Evolutionary conservation across 1,284 basidiomycete species (phyloP), one percentile per base, ranked within the genome.

Genomic region (Apiotrichum porosum): DNA sequence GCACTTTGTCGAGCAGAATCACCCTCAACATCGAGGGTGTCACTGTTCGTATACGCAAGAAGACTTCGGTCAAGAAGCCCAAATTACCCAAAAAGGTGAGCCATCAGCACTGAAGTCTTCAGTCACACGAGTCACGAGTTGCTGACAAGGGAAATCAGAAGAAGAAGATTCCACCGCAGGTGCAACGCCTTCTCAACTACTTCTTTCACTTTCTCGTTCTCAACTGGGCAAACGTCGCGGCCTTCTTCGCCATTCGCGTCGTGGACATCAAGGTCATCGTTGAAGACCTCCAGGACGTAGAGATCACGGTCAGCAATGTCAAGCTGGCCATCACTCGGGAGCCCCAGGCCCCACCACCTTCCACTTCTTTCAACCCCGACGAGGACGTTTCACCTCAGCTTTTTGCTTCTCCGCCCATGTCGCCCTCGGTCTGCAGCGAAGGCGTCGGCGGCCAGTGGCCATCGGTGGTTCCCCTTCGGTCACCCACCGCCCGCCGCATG

Each of bases 11-110:
- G 6, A 56, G 60, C 4, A 49, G 47, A 2, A 61, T 68, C 12
- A 50, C 64, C 21, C 40, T 69, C 19, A 61, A 68, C n/a, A 44
- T 71, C 6, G 63, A 70, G 33, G 67, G 68, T 3, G 47, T 71
- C 6, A 60, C 51, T 12, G 26, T 63, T 14, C 51, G 65, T 15
- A 34, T 61, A 9, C 53, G 45, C 32, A 49, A 54, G 36, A 42
- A 37, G 17, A 4, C 28, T 14, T 17, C 23, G 3, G 33, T 44
- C 18, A 31, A 44, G 6, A 33, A 45, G 14, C 14, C 44, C 18
- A 22, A 37, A 12, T 9, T 30, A 9, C 37, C 38, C 6, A 44
- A 44, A 26, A 52, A 53, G 42, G 48, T 48, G n/a, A 42, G 52
- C n/a, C n/a, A n/a, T n/a, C n/a, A n/a, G n/a, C n/a, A n/a, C n/a